Evolutionary conservation across 2,329 filamentous ascomycete genomes (phyloP).

Genomic region (Paecilomyces formosus): DNA sequence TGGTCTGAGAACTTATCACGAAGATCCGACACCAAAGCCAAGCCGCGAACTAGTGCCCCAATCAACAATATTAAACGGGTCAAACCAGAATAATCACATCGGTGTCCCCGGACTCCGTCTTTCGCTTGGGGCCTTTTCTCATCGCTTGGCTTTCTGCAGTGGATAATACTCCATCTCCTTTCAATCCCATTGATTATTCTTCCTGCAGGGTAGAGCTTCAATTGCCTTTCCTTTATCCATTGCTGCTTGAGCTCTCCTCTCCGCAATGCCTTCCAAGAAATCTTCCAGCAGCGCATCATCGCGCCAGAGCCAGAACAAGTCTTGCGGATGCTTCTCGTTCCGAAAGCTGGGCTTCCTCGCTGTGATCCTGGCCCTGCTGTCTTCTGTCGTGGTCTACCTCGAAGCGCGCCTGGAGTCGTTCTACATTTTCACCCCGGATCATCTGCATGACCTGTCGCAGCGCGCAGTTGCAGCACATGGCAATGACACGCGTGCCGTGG

Average conservation of each 20-base stretch:
- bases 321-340: slow-evolving; percentile 20
- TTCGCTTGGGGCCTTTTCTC: not conserved
- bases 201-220: not conserved
- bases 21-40: not conserved
- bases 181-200: not conserved
- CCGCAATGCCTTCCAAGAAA: slow-evolving; percentile 4
- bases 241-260: slow-evolving; percentile 11
- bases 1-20: not conserved
- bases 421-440: slow-evolving; percentile 66
- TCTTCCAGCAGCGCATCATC: not conserved
- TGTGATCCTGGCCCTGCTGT: slow-evolving; percentile 26
- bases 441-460: slow-evolving; percentile 62
- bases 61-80: not conserved
- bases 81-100: not conserved
- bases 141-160: not conserved
- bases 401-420: slow-evolving; percentile 40
- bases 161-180: not conserved
- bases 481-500: slow-evolving; percentile 64
- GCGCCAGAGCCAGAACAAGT: slow-evolving; percentile 4
- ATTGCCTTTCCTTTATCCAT: slow-evolving; percentile 5
- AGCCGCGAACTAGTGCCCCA: not conserved
- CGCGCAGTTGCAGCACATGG: slow-evolving; percentile 62
- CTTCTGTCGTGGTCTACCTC: slow-evolving; percentile 28
- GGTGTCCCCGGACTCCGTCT: not conserved
- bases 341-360: slow-evolving; percentile 24